Conservation (phyloP, 179 eudicot genomes). For the Silene noctiflora region DNA sequence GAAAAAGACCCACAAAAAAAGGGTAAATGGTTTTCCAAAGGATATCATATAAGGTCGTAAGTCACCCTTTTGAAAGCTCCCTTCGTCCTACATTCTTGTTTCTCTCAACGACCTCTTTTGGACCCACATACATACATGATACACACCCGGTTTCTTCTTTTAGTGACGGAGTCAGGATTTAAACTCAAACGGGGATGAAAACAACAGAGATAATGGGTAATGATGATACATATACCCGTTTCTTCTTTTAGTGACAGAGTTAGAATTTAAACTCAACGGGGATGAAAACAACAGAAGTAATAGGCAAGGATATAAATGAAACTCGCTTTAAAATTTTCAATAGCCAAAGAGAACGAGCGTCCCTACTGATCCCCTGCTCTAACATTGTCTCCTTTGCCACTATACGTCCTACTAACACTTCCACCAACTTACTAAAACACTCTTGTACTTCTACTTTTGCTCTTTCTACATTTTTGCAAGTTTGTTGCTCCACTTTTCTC, state of each 20-base stretch:
- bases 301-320: too few species aligned
- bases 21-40: constrained; percentile 12
- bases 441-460: not conserved
- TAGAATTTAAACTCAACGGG: too few species aligned
- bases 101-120: constrained; percentile 29
- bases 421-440: not conserved
- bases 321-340: too few species aligned
- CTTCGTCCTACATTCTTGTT: constrained; percentile 42
- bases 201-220: too few species aligned
- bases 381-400: not conserved
- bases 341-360: too few species aligned
- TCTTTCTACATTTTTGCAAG: not conserved
- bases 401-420: not conserved
- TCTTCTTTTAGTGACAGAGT: too few species aligned
- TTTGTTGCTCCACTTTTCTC: not conserved
- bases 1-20: constrained; percentile 5
- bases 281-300: too few species aligned
- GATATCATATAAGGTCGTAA: constrained; percentile 35
- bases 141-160: too few species aligned
- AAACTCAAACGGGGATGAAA: too few species aligned
- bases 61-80: constrained; percentile 41
- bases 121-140: not conserved
- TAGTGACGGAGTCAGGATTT: too few species aligned
- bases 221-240: too few species aligned
- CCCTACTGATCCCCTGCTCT: not conserved